Percentiles rank a stretch among this genome's conserved stretches.
These are phyloP conservation scores for Colletotrichum filicis DNA, from an alignment of 2,329 filamentous ascomycete species.

Conservation along the genomic window DNA sequence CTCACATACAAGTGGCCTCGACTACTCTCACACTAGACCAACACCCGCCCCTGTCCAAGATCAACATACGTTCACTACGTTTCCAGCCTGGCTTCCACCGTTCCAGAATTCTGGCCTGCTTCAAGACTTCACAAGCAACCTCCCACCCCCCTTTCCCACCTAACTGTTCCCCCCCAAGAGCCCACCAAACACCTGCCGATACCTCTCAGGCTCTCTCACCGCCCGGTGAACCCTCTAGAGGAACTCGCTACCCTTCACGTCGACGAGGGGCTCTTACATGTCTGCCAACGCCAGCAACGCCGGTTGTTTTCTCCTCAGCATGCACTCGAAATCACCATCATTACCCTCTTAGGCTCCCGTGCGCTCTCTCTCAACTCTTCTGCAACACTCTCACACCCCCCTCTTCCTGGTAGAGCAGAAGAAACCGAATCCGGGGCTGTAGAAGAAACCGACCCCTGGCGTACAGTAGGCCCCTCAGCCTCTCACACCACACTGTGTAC, in stretches of 20 bases:
- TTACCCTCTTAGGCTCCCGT: conserved; percentile 17
- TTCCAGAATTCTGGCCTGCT: not conserved
- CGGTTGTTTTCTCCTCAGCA: conserved; percentile 29
- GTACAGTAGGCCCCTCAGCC: conserved; percentile 10
- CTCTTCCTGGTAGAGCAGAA: not conserved
- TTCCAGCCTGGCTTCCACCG: not conserved
- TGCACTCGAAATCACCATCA: conserved; percentile 25
- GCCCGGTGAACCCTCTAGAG: conserved; percentile 26
- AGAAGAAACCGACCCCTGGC: conserved; percentile 14
- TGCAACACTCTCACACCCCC: not conserved
- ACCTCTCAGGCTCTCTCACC: conserved; percentile 16
- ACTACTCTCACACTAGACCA: not conserved
- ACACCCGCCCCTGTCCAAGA: conserved; percentile 5
- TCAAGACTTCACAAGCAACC: not conserved
- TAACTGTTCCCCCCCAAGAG: not conserved
- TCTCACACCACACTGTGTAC: conserved; percentile 25
- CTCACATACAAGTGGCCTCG: not conserved
- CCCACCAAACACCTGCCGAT: not conserved
- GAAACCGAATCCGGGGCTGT: not conserved
- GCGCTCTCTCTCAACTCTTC: conserved; percentile 15
- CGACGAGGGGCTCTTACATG: conserved; percentile 31
- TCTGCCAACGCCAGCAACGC: conserved; percentile 27
- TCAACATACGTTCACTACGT: conserved; percentile 1
- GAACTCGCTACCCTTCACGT: conserved; percentile 8
- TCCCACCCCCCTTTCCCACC: not conserved